A percentile compares a stretch with the other conserved stretches of the same genome.
These are phyloP conservation scores for Cladophialophora exuberans DNA, from an alignment of 2,329 filamentous ascomycete genomes.

Conservation along the genomic window DNA sequence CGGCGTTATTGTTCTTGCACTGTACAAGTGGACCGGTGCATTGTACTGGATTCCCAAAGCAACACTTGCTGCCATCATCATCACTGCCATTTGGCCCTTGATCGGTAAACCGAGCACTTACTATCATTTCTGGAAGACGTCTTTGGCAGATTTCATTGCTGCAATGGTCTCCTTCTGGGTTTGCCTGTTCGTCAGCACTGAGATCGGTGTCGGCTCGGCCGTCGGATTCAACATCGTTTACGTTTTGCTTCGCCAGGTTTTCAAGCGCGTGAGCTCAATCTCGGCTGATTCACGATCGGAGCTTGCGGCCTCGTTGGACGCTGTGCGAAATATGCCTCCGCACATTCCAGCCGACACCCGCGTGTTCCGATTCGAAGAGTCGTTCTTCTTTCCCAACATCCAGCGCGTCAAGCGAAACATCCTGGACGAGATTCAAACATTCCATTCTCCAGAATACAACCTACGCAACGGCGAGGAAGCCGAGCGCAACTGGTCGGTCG, in stretches of 20 bases:
- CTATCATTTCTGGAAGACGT: constrained; percentile 67
- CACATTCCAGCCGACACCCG: constrained; percentile 53
- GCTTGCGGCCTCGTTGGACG: constrained; percentile 35
- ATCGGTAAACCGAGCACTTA: constrained; percentile 63
- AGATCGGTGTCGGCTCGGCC: constrained; percentile 62
- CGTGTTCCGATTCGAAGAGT: constrained; percentile 61
- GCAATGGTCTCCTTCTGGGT: constrained; percentile 68
- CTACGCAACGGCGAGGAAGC: constrained; percentile 40
- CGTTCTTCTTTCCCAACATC: constrained; percentile 65
- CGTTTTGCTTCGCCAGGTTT: constrained; percentile 62
- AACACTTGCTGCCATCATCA: constrained; percentile 67
- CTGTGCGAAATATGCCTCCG: constrained; percentile 28
- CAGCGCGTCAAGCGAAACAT: constrained; percentile 55
- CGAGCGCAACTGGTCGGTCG: constrained; percentile 60
- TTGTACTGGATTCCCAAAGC: constrained; percentile 72
- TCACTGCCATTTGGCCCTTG: constrained; percentile 66
- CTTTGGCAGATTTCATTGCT: constrained; percentile 66
- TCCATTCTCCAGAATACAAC: constrained; percentile 47
- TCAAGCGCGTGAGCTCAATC: constrained; percentile 49
- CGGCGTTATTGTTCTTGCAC: constrained; percentile 63
- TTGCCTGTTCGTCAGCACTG: constrained; percentile 63
- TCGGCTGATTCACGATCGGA: constrained; percentile 36
- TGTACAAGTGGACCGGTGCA: constrained; percentile 63
- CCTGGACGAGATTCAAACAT: constrained; percentile 55
- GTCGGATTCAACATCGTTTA: constrained; percentile 68